Percentiles rank a stretch among this genome's conserved stretches.
phyloP scores from a whole-genome alignment of 805 yeast species.

The Teunomyces stri region DNA sequence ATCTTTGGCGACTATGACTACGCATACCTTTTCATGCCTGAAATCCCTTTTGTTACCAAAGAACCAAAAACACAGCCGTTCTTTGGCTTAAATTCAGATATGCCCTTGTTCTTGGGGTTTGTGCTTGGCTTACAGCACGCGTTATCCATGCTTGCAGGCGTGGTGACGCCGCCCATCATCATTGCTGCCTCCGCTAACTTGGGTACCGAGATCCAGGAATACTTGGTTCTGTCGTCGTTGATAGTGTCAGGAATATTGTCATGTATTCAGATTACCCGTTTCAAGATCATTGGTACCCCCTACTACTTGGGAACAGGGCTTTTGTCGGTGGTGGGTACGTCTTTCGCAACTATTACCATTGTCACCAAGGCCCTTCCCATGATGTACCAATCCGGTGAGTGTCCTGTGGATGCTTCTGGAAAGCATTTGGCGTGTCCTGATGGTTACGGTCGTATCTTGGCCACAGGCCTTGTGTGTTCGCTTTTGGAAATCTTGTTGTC shows the following conservation, averaged over 20 bases:
- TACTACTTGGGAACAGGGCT: conserved; percentile 86
- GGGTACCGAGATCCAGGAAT: conserved; percentile 34
- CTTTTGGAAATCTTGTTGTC: conserved; percentile 70
- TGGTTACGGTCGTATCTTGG: conserved; percentile 86
- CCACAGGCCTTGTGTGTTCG: conserved; percentile 76
- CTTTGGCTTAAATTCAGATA: conserved; percentile 73
- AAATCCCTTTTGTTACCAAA: conserved; percentile 60
- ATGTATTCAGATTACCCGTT: conserved; percentile 72
- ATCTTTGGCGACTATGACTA: conserved; percentile 87
- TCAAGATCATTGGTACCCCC: conserved; percentile 70
- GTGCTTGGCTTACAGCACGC: conserved; percentile 85
- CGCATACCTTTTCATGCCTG: conserved; percentile 74
- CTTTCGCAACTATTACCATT: conserved; percentile 84
- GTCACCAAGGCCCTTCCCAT: conserved; percentile 72
- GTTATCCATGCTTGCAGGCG: conserved; percentile 88
- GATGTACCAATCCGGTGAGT: conserved; percentile 72
- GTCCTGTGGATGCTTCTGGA: conserved; percentile 66
- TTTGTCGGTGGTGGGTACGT: conserved; percentile 86
- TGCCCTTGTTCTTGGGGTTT: conserved; percentile 78
- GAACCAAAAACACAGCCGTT: conserved; percentile 66
- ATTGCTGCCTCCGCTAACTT: conserved; percentile 66
- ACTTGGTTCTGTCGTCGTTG: conserved; percentile 37
- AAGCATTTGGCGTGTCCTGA: conserved; percentile 75
- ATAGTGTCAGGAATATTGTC: conserved; percentile 56
- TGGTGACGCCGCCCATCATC: conserved; percentile 78